Evolutionary conservation across 306 rosid genomes (phyloP).

Genomic region (Oemleria cerasiformis): DNA sequence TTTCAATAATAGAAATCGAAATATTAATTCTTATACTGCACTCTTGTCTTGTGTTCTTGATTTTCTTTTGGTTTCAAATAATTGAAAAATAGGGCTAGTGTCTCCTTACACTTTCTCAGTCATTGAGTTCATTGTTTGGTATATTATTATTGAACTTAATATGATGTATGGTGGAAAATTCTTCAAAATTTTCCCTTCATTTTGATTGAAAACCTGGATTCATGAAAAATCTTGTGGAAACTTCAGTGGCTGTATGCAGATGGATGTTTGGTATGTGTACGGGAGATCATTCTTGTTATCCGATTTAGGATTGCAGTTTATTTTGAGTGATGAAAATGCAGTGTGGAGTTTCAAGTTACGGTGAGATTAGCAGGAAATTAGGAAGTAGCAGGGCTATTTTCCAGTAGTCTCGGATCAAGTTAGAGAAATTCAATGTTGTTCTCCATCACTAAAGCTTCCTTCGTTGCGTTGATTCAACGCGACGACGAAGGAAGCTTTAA

Average conservation of each 20-base stretch:
- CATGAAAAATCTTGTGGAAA: background rate
- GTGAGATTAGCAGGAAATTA: background rate
- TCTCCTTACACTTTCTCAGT: background rate
- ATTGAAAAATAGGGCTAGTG: background rate
- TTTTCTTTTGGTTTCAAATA: background rate
- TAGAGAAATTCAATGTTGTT: too few species aligned
- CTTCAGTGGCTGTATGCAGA: background rate
- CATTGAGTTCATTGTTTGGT: background rate
- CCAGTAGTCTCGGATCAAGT: background rate
- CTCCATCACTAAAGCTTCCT: too few species aligned
- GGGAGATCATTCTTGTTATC: background rate
- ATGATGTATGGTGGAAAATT: too few species aligned
- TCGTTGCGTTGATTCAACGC: too few species aligned
- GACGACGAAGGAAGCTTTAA: too few species aligned
- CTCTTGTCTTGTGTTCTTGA: slow-evolving; percentile 3
- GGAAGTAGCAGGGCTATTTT: background rate
- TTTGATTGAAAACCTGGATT: background rate
- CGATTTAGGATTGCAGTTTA: background rate
- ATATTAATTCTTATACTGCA: background rate
- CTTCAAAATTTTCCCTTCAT: too few species aligned
- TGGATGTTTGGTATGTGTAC: background rate
- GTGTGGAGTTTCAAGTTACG: background rate
- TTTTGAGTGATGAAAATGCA: background rate
- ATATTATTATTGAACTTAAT: background rate
- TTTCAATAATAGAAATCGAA: background rate